Conservation (phyloP, 176 grass and related monocot species). For the Aegilops bicornis region DNA sequence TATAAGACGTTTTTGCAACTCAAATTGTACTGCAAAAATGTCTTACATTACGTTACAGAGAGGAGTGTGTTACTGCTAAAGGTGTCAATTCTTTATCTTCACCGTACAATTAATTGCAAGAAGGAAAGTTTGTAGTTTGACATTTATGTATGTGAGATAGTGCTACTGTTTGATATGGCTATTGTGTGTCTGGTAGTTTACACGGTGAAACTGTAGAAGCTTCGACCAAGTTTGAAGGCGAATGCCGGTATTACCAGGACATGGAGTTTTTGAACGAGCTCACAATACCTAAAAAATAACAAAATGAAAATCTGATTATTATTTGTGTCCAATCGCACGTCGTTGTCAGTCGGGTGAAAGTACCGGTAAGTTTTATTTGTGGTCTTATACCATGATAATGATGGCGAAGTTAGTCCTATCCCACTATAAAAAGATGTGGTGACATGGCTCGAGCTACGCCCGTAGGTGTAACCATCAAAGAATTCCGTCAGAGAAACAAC, state of each 20-base stretch:
- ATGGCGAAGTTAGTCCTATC: not conserved
- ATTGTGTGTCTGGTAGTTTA: slow-evolving; percentile 56
- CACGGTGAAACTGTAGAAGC: slow-evolving; percentile 79
- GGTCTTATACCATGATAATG: not conserved
- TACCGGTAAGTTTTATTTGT: too few relatives aligned
- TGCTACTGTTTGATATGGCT: not conserved
- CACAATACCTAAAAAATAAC: too few relatives aligned
- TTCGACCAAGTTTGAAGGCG: slow-evolving; percentile 90
- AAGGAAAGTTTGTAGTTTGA: not conserved
- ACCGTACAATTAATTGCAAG: not conserved
- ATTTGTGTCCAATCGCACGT: too few relatives aligned
- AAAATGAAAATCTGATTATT: too few relatives aligned
- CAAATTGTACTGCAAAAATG: too few relatives aligned
- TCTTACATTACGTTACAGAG: too few relatives aligned
- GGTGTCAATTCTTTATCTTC: not conserved
- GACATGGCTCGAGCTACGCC: too few relatives aligned
- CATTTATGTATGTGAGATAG: not conserved
- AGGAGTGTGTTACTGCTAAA: not conserved
- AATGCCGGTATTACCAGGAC: slow-evolving; percentile 49
- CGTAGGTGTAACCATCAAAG: not conserved
- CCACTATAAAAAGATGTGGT: not conserved
- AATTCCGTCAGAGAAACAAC: not conserved
- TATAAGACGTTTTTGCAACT: too few relatives aligned
- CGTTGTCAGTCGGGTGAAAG: too few relatives aligned
- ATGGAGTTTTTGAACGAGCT: too few relatives aligned